phyloP scores from a whole-genome alignment of 2,329 filamentous ascomycete species.

The Sporothrix protearum region DNA sequence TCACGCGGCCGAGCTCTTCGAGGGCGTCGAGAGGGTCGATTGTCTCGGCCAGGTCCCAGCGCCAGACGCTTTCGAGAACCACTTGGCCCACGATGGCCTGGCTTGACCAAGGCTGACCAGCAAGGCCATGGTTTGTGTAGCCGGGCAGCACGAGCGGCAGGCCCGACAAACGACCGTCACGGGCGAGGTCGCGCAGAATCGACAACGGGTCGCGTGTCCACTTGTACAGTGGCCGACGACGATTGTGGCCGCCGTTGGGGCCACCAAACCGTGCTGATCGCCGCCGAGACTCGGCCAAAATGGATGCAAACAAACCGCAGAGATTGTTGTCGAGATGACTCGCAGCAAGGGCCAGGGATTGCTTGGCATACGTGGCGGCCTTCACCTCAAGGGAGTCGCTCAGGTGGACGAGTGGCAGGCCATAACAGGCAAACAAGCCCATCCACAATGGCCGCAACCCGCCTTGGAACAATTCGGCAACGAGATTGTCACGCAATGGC shows the following conservation, averaged over 20 bases:
- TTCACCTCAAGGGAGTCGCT: neutral
- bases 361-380: constrained; percentile 3
- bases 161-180: neutral
- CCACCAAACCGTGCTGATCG: neutral
- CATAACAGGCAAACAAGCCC: constrained; percentile 8
- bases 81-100: neutral
- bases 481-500: constrained; percentile 3
- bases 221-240: neutral
- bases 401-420: constrained; percentile 11
- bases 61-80: neutral
- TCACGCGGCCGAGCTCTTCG: constrained; percentile 12
- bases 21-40: neutral
- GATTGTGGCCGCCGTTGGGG: no score
- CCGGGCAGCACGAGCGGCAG: constrained; percentile 2
- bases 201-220: constrained; percentile 4
- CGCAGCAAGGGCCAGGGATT: constrained; percentile 2
- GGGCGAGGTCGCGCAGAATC: neutral
- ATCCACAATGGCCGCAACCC: neutral
- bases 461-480: constrained; percentile 5
- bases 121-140: neutral
- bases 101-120: neutral
- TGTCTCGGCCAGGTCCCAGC: neutral
- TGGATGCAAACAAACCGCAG: neutral
- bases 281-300: neutral
- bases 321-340: neutral